Percentiles rank a stretch among this genome's conserved stretches.
Conservation (phyloP, 75 land plant genomes). For the Azolla pinnata region DNA sequence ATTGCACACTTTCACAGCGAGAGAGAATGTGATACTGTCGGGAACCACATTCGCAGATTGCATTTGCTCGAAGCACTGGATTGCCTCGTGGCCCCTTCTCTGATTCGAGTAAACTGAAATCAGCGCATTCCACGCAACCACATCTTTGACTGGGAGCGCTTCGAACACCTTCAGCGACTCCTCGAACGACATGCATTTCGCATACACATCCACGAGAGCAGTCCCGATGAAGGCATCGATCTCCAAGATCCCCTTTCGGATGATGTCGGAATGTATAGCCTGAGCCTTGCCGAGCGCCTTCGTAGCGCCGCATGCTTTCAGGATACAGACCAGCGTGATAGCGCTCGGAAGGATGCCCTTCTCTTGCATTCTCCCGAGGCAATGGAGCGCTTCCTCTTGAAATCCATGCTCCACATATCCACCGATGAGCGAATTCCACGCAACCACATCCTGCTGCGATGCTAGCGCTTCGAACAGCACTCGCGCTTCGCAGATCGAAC, state of each 20-base stretch:
- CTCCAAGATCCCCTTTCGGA: too few species aligned
- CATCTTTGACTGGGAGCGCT: slow-evolving; percentile 6
- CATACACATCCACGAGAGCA: slow-evolving; percentile 9
- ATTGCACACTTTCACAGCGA: slow-evolving; percentile 2
- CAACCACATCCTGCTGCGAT: neutral
- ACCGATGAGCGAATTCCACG: slow-evolving; percentile 29
- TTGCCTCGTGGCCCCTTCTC: slow-evolving; percentile 2
- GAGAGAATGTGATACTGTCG: slow-evolving; percentile 5
- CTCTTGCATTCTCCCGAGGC: slow-evolving; percentile 19
- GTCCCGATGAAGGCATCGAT: neutral
- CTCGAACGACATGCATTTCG: slow-evolving; percentile 9
- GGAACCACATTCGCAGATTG: slow-evolving; percentile 1
- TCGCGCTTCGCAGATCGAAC: slow-evolving; percentile 17
- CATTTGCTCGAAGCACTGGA: slow-evolving; percentile 12
- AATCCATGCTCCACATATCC: slow-evolving; percentile 29
- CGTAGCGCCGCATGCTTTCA: slow-evolving; percentile 18
- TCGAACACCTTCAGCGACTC: slow-evolving; percentile 11
- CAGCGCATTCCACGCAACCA: slow-evolving; percentile 8
- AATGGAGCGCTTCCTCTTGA: slow-evolving; percentile 18
- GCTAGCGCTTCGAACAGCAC: slow-evolving; percentile 22
- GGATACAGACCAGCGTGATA: slow-evolving; percentile 17
- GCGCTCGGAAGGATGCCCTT: slow-evolving; percentile 12
- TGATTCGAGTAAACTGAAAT: slow-evolving; percentile 11
- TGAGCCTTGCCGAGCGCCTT: slow-evolving; percentile 12
- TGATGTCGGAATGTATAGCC: neutral